These are phyloP conservation scores for Saccharomycopsis sp. DNA, from an alignment of 805 yeast species.

Conservation along the genomic window DNA sequence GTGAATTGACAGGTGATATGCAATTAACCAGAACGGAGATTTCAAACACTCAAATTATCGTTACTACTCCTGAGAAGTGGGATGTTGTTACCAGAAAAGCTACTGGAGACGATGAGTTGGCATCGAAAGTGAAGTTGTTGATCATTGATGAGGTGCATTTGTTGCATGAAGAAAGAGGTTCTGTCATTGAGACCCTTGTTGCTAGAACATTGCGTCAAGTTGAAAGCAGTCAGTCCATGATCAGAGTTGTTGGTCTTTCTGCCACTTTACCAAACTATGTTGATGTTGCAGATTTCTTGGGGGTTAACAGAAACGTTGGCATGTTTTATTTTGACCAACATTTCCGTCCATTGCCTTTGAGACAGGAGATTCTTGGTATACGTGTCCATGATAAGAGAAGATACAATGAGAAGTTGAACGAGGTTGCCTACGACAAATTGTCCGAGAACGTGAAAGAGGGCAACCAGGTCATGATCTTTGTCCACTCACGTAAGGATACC, in stretches of 20 bases:
- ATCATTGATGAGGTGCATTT: constrained; percentile 96
- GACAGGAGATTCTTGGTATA: constrained; percentile 82
- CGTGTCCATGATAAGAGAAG: constrained; percentile 72
- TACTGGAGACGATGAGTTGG: constrained; percentile 77
- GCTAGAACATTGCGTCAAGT: constrained; percentile 93
- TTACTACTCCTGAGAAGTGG: constrained; percentile 96
- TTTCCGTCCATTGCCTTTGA: constrained; percentile 88
- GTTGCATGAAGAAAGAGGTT: constrained; percentile 95
- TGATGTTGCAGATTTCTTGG: constrained; percentile 91
- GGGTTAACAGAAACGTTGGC: constrained; percentile 83
- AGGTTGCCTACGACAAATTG: constrained; percentile 67
- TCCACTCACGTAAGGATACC: constrained; percentile 92
- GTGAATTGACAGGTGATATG: constrained; percentile 95
- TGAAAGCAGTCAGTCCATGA: constrained; percentile 88
- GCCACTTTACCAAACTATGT: constrained; percentile 88
- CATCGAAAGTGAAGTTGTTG: constrained; percentile 72
- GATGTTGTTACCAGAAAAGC: constrained; percentile 94
- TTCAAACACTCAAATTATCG: constrained; percentile 73
- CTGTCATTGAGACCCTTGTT: constrained; percentile 90
- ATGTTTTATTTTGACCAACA: constrained; percentile 91
- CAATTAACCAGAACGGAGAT: constrained; percentile 78
- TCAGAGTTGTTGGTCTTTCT: constrained; percentile 85
- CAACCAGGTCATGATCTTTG: constrained; percentile 92
- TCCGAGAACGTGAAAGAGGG: constrained; percentile 57
- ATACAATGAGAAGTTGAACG: constrained; percentile 62